phyloP scores from a whole-genome alignment of 768 basidiomycete genomes.

The Leccinum sublutescens region DNA sequence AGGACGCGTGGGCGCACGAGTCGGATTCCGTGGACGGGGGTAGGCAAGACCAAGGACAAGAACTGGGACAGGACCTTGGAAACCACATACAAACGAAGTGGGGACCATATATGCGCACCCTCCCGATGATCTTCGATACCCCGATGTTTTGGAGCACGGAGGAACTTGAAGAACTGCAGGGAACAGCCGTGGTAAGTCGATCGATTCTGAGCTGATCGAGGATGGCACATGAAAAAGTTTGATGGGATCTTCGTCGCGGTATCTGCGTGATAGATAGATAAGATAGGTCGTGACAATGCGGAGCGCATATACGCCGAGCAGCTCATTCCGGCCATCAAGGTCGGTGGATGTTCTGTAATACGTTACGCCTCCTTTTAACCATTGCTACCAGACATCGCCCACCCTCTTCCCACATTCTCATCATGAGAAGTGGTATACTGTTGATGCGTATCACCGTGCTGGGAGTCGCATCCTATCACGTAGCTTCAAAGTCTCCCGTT shows the following conservation, averaged over 20 bases:
- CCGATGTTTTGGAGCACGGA: constrained; percentile 91
- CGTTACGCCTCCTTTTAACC: neutral
- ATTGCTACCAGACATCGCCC: constrained; percentile 51
- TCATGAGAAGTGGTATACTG: constrained; percentile 51
- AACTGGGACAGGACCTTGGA: neutral
- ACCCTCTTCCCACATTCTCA: constrained; percentile 65
- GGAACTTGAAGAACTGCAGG: constrained; percentile 72
- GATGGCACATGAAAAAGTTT: neutral
- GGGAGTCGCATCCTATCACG: constrained; percentile 91
- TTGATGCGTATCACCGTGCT: constrained; percentile 80
- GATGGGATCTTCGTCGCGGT: neutral
- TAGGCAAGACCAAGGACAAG: neutral
- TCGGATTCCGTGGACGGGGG: constrained; percentile 43
- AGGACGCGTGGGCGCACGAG: constrained; percentile 63
- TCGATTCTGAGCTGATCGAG: neutral
- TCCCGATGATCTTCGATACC: constrained; percentile 77
- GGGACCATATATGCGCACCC: constrained; percentile 33
- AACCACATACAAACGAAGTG: constrained; percentile 11
- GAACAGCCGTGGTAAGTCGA: constrained; percentile 85
- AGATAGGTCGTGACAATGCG: constrained; percentile 82
- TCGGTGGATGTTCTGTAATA: constrained; percentile 30
- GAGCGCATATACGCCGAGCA: constrained; percentile 68
- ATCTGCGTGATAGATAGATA: constrained; percentile 47
- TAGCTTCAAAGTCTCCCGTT: constrained; percentile 80
- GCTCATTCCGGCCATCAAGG: constrained; percentile 69